Evolutionary conservation across 176 grass and related monocot species (phyloP).

Genomic region (Elaeis guineensis): DNA sequence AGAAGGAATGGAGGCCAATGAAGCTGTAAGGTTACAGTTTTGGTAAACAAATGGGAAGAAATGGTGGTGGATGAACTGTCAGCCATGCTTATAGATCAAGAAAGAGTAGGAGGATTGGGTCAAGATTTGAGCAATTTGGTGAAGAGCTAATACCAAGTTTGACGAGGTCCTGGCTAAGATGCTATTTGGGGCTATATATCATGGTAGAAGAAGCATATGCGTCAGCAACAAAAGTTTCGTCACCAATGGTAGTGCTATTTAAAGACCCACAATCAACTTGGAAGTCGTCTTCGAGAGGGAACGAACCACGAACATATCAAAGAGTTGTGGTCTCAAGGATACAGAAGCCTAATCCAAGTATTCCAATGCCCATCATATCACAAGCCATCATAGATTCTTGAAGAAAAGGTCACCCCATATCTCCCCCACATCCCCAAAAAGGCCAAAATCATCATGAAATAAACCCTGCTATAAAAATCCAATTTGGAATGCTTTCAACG

Average conservation of each 20-base stretch:
- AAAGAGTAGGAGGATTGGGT: conserved; percentile 46
- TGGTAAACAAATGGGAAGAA: conserved; percentile 58
- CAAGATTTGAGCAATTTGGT: conserved; percentile 58
- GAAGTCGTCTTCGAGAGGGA: conserved; percentile 39
- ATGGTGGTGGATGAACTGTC: conserved; percentile 67
- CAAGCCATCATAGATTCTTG: too few relatives aligned
- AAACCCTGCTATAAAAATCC: too few relatives aligned
- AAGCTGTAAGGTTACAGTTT: conserved; percentile 36
- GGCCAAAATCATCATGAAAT: too few relatives aligned
- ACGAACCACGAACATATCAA: conserved; percentile 16
- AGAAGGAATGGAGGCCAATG: not conserved
- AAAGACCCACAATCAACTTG: conserved; percentile 59
- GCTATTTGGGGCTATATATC: conserved; percentile 25
- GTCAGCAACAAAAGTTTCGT: conserved; percentile 41
- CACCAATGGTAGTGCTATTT: conserved; percentile 21
- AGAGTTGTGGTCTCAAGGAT: conserved; percentile 16
- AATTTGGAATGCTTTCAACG: too few relatives aligned
- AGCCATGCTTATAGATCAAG: conserved; percentile 26
- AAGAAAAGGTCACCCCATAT: too few relatives aligned
- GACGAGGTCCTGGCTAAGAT: conserved; percentile 22
- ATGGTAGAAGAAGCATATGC: conserved; percentile 16
- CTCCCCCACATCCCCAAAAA: too few relatives aligned
- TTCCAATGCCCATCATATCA: not conserved
- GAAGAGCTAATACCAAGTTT: conserved; percentile 19
- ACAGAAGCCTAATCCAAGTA: not conserved